Percentiles rank a stretch among this genome's conserved stretches.
Conservation (phyloP, 2,329 filamentous ascomycete genomes). For the Colletotrichum tabaci region DNA sequence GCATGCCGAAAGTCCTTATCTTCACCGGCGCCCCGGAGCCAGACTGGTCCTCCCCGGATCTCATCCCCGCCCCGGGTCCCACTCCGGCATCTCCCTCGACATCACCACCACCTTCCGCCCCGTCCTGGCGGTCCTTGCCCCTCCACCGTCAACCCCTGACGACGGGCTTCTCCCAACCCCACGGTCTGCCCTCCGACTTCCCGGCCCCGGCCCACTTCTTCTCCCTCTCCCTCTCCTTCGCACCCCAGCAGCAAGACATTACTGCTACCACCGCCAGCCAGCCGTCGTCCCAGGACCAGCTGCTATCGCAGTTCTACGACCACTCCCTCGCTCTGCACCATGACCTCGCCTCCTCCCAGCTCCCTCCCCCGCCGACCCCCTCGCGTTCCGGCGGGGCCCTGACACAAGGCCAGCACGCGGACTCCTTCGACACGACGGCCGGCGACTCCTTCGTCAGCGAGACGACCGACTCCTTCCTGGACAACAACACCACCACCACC, state of each 20-base stretch:
- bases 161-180: conserved; percentile 68
- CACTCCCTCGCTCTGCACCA: conserved; percentile 82
- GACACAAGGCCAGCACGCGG: conserved; percentile 30
- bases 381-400: conserved; percentile 11
- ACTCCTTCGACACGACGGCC: conserved; percentile 43
- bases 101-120: conserved; percentile 41
- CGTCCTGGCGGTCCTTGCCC: conserved; percentile 70
- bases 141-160: conserved; percentile 61
- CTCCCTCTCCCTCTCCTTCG: conserved; percentile 53
- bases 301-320: conserved; percentile 79
- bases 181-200: conserved; percentile 52
- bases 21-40: conserved; percentile 54
- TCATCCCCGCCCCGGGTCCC: conserved; percentile 43
- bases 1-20: conserved; percentile 55
- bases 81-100: not conserved
- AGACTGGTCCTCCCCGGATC: conserved; percentile 49
- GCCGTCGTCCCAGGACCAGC: conserved; percentile 27
- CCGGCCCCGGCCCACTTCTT: conserved; percentile 61
- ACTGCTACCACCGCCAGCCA: not conserved
- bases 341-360: conserved; percentile 74
- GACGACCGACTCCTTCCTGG: conserved; percentile 48
- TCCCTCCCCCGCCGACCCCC: conserved; percentile 47
- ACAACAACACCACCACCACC: conserved; percentile 41
- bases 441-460: conserved; percentile 56
- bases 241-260: conserved; percentile 29